phyloP scores from a whole-genome alignment of 1,139 yeast species.

The Pichia sp. region DNA sequence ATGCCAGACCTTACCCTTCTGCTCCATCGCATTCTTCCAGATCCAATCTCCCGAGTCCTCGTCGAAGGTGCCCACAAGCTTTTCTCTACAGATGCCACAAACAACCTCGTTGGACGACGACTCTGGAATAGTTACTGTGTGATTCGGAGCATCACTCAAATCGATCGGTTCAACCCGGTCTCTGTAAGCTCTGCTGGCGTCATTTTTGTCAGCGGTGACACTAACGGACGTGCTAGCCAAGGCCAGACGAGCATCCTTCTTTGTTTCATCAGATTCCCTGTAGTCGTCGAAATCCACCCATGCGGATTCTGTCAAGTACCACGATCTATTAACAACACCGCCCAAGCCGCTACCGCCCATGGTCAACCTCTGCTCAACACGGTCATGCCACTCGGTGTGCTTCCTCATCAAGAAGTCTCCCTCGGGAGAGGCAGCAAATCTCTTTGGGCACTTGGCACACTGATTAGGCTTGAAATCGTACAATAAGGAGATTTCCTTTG shows the following conservation, averaged over 20 bases:
- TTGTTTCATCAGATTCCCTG: conserved; percentile 26
- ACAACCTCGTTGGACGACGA: conserved; percentile 64
- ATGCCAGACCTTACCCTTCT: conserved; percentile 62
- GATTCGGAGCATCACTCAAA: conserved; percentile 26
- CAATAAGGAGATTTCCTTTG: conserved; percentile 36
- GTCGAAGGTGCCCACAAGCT: conserved; percentile 71
- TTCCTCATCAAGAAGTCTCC: conserved; percentile 52
- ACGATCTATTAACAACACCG: conserved; percentile 64
- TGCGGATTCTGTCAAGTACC: conserved; percentile 71
- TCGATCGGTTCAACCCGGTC: conserved; percentile 23
- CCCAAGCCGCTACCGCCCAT: conserved; percentile 37
- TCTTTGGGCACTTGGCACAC: conserved; percentile 85
- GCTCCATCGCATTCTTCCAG: conserved; percentile 75
- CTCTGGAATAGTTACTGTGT: conserved; percentile 67
- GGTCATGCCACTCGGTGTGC: conserved; percentile 95
- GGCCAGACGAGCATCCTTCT: neutral
- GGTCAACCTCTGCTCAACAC: conserved; percentile 76
- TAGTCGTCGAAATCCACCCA: conserved; percentile 69
- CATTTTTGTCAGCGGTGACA: neutral
- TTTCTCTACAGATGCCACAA: conserved; percentile 88
- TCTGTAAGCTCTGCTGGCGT: conserved; percentile 13
- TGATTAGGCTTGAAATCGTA: conserved; percentile 67
- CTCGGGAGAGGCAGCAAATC: conserved; percentile 62
- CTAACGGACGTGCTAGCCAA: neutral
- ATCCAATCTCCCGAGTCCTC: conserved; percentile 95